These are phyloP conservation scores for Speleostelium caveatum DNA, from an alignment of 78 protist species.

Conservation along the genomic window DNA sequence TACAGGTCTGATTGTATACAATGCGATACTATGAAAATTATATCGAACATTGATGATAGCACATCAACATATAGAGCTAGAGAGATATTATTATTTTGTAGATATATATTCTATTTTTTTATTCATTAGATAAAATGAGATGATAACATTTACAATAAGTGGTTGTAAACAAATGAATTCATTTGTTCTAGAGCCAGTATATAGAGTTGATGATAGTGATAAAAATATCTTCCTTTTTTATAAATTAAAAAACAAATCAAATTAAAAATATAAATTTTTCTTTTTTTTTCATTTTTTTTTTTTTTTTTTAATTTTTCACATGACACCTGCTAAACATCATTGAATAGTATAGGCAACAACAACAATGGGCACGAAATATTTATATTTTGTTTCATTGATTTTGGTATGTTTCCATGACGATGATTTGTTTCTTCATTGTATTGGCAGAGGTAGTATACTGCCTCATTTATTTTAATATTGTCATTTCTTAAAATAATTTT, in stretches of 20 bases:
- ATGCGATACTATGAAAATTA: not conserved
- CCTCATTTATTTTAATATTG: not conserved
- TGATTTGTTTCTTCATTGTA: not conserved
- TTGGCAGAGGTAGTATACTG: not conserved
- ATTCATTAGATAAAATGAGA: no score
- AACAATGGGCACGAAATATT: slow-evolving; percentile 5
- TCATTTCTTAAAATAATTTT: not conserved
- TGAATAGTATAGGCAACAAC: not conserved
- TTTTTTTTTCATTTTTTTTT: not conserved
- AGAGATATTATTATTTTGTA: not conserved
- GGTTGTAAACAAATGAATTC: not conserved
- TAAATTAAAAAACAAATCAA: not conserved
- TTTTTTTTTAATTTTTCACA: no score
- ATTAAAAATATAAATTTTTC: not conserved
- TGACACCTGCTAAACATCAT: not conserved
- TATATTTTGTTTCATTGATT: slow-evolving; percentile 8
- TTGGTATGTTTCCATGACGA: slow-evolving; percentile 3
- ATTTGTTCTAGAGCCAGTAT: not conserved
- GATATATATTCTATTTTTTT: no score
- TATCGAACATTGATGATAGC: not conserved
- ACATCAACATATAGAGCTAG: no score
- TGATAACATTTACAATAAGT: no score
- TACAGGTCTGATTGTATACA: not conserved
- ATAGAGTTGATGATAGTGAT: not conserved
- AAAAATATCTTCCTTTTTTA: not conserved